These are phyloP conservation scores for Micractinium sp. DNA, from an alignment of 139 green algal genomes.

Conservation along the genomic window DNA sequence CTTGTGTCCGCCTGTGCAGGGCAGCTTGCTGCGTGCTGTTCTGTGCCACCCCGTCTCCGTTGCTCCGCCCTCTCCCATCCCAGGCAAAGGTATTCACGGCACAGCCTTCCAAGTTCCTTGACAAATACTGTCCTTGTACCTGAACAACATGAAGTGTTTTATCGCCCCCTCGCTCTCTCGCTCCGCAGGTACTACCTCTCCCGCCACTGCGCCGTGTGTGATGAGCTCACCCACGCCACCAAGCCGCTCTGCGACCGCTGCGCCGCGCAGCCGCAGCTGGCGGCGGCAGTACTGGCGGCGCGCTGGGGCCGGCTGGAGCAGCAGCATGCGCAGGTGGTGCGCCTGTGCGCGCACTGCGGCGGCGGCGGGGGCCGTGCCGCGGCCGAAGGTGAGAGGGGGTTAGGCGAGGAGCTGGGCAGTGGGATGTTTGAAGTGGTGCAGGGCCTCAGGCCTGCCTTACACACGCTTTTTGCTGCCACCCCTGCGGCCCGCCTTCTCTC, in stretches of 20 bases:
- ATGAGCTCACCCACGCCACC: constrained; percentile 74
- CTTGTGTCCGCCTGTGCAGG: too few relatives aligned
- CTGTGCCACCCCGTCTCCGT: too few relatives aligned
- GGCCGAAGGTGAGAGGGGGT: constrained; percentile 3
- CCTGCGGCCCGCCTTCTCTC: not conserved
- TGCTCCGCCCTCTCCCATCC: too few relatives aligned
- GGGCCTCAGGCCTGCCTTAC: too few relatives aligned
- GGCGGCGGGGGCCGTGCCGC: constrained; percentile 60
- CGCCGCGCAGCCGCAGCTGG: constrained; percentile 56
- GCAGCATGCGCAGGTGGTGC: constrained; percentile 71
- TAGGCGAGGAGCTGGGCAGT: not conserved
- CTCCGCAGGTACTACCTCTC: constrained; percentile 86
- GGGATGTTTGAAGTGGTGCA: not conserved
- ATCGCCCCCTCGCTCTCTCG: too few relatives aligned
- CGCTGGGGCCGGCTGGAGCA: constrained; percentile 60
- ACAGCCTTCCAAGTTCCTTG: too few relatives aligned
- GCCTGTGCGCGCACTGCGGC: constrained; percentile 82
- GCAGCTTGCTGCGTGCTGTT: not conserved
- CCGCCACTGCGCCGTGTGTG: constrained; percentile 91
- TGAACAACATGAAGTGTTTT: too few relatives aligned
- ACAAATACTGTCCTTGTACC: too few relatives aligned
- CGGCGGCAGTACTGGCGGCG: constrained; percentile 59
- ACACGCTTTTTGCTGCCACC: not conserved
- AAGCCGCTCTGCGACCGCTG: constrained; percentile 78
- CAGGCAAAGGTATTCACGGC: too few relatives aligned